Evolutionary conservation across 495 filamentous ascomycete genomes (phyloP), one percentile per base, ranked within the genome.

Genomic region (Hypoxylon fragiforme): DNA sequence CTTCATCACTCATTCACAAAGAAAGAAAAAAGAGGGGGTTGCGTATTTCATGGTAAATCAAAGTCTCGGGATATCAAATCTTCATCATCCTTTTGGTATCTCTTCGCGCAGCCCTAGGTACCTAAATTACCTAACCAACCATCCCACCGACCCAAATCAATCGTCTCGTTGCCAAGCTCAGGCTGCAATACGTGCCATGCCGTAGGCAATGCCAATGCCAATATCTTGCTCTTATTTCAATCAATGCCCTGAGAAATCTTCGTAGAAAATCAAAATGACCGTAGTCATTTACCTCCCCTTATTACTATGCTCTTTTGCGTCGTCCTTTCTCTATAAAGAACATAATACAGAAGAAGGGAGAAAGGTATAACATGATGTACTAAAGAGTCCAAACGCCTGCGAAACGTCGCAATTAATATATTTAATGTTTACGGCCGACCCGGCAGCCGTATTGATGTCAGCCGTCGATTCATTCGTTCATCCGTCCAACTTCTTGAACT

Each of bases 381-480:
- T 44, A 51, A n/a, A 24, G n/a, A 38, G 21, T 46, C 50, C 45
- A 12, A 55, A 55, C 57, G 50, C 57, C 57, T 42, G 18, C 34
- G 39, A 30, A 30, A 9, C 24, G 24, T 28, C 21, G 49, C 40
- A 46, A 46, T 63, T 63, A 59, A 14, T 63, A 63, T 63, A 63
- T 63, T 44, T 63, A 63, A 39, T 22, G 28, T 9, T 36, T 31
- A n/a, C 24, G 24, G 49, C 44, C 60, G 26, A 63, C 49, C 54
- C 60, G 57, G 60, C 44, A 63, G 54, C 54, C 60, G 54, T 13
- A 38, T 54, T 7, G 53, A 37, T 52, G 36, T 42, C 26, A 49
- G 44, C 26, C 59, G 28, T 53, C 28, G 44, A 49, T 56, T 46
- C 51, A 36, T 55, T 49, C 44, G 38, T 49, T 56, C 57, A 43